Evolutionary conservation across 257 asterid species (phyloP), one percentile per base, ranked within the genome.

Genomic region (Cordia subcordata): DNA sequence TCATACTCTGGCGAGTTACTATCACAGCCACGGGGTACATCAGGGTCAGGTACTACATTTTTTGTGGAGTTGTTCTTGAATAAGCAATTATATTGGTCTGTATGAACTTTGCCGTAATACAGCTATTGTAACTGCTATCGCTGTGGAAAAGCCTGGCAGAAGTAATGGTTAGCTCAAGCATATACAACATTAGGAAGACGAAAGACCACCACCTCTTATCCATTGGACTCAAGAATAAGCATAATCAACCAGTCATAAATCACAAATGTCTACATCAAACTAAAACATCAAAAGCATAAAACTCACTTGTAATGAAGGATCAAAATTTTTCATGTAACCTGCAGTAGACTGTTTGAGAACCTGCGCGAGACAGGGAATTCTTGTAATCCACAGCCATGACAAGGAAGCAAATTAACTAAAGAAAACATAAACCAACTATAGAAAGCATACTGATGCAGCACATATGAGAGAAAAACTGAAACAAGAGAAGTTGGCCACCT

Each of bases 11-110:
- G 23, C 19, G 97, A 92, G 75, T 80, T 84, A 63, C 72, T 73
- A 78, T 92, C 79, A 63, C 99, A 92, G 61, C 96, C 88, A 45
- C 64, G 77, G 47, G 96, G 97, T 63, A 92, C 85, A 85, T 88
- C 96, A 61, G 97, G 96, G 72, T 92, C 94, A 4, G 89, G 89
- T 57, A 86, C 53, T 52, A 70, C 71, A 74, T 89, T 86, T 73
- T 63, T 83, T 77, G 85, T 85, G 18, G 77, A 61, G 39, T 63
- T 81, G 76, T 79, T 88, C 85, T 79, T 80, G 75, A 85, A 81
- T 56, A 70, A 66, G 73, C 72, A 74, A 57, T 74, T 78, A 42
- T 67, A 73, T 62, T 79, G 77, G 62, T 82, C 92, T 37, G 86
- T 70, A 64, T 66, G 81, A 60, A 40, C 60, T 70, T 81, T 78